phyloP scores from a whole-genome alignment of 78 protist species.

The Corallochytrium limacisporum region DNA sequence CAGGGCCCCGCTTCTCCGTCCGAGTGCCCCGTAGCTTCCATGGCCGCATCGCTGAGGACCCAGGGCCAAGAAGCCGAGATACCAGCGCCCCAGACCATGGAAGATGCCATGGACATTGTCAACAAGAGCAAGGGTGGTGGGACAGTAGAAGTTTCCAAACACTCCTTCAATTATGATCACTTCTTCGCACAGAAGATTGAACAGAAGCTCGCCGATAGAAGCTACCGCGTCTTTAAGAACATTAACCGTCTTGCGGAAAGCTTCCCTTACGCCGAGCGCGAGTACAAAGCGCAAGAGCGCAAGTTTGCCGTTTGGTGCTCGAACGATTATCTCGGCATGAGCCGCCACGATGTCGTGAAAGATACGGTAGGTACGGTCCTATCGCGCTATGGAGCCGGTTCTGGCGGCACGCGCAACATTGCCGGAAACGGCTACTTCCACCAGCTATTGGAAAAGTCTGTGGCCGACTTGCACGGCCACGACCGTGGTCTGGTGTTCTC shows the following conservation, averaged over 20 bases:
- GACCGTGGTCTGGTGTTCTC: slow-evolving; percentile 41
- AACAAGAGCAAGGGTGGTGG: too few relatives aligned
- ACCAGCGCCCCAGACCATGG: too few relatives aligned
- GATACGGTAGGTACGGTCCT: slow-evolving; percentile 36
- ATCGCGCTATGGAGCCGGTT: slow-evolving; percentile 65
- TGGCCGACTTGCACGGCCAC: slow-evolving; percentile 65
- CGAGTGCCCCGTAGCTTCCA: too few relatives aligned
- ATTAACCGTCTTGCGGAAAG: slow-evolving; percentile 15
- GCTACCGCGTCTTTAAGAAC: slow-evolving; percentile 29
- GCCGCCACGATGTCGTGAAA: slow-evolving; percentile 36
- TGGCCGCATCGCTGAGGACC: too few relatives aligned
- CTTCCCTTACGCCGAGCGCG: slow-evolving; percentile 25
- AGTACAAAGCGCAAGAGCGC: slow-evolving; percentile 1
- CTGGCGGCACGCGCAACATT: slow-evolving; percentile 89
- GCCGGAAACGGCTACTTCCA: slow-evolving; percentile 61
- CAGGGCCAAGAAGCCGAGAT: too few relatives aligned
- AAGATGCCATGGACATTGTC: too few relatives aligned
- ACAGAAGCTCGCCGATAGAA: background rate
- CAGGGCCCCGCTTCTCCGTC: too few relatives aligned
- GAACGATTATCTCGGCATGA: slow-evolving; percentile 77
- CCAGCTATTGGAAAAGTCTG: slow-evolving; percentile 47
- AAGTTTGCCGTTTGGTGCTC: slow-evolving; percentile 73
- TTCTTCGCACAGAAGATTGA: background rate
- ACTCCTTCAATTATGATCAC: slow-evolving; percentile 5
- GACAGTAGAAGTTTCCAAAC: background rate